Percentiles rank a stretch among this genome's conserved stretches.
These are phyloP conservation scores for Vickermania spadyakhi DNA, from an alignment of 208 protist species.

Conservation along the genomic window DNA sequence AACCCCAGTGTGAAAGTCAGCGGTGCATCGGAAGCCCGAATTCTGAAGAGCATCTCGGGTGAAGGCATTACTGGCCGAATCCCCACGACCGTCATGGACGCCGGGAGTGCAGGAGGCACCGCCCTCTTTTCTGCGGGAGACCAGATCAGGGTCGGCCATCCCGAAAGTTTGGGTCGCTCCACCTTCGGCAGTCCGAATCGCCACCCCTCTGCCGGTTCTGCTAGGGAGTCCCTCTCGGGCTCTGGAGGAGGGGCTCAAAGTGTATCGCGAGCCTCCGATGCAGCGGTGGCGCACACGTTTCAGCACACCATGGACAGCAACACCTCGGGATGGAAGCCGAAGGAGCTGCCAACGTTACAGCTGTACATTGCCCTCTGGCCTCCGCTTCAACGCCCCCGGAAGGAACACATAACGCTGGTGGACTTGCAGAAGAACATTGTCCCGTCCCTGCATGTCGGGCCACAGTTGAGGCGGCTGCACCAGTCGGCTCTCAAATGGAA, in stretches of 20 bases:
- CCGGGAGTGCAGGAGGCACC: not conserved
- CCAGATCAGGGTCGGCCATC: too few relatives aligned
- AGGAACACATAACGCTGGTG: conserved; percentile 14
- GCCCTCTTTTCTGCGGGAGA: too few relatives aligned
- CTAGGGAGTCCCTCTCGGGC: not conserved
- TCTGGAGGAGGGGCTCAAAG: not conserved
- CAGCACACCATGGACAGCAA: not conserved
- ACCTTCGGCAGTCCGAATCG: too few relatives aligned
- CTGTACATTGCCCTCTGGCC: conserved; percentile 79
- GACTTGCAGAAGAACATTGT: conserved; percentile 24
- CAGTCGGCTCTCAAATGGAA: conserved; percentile 49
- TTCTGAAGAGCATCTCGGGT: not conserved
- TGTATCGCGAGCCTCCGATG: too few relatives aligned
- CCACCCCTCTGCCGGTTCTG: too few relatives aligned
- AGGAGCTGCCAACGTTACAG: conserved; percentile 37
- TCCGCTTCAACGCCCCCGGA: conserved; percentile 39
- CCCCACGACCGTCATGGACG: not conserved
- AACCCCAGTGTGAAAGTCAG: not conserved
- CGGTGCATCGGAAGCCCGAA: not conserved
- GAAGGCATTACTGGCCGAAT: not conserved
- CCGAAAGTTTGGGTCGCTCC: too few relatives aligned
- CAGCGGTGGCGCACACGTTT: not conserved
- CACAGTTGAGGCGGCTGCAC: conserved; percentile 51
- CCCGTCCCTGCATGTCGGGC: conserved; percentile 33
- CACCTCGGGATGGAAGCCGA: not conserved